A percentile compares a stretch with the other conserved stretches of the same genome.
Conservation (phyloP, 768 basidiomycete genomes). For the Heimioporus sp. region DNA sequence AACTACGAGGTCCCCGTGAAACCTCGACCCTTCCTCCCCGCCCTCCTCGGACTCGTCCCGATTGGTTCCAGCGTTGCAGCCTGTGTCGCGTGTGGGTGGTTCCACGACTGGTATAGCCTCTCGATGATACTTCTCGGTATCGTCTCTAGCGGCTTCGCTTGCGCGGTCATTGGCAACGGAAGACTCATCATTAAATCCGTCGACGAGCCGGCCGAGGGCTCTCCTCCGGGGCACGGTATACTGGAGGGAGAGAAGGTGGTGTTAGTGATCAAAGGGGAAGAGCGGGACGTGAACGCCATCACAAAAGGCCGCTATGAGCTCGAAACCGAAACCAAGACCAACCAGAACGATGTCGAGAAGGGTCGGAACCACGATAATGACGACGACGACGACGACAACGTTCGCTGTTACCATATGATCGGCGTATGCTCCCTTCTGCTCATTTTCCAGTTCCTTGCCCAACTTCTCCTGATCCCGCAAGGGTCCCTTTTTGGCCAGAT, state of each 20-base stretch:
- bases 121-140: slow-evolving; percentile 33
- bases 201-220: slow-evolving; percentile 14
- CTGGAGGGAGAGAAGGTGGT: slow-evolving; percentile 16
- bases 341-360: no score
- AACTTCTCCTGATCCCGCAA: slow-evolving; percentile 35
- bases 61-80: slow-evolving; percentile 23
- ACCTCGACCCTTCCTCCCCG: neutral
- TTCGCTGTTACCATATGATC: slow-evolving; percentile 13
- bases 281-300: slow-evolving; percentile 27
- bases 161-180: slow-evolving; percentile 24
- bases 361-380: no score
- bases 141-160: slow-evolving; percentile 28
- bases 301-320: slow-evolving; percentile 30
- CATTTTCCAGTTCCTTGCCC: slow-evolving; percentile 30
- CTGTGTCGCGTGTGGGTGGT: slow-evolving; percentile 23
- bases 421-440: slow-evolving; percentile 28
- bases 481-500: slow-evolving; percentile 34
- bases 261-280: slow-evolving; percentile 28
- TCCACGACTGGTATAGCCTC: slow-evolving; percentile 30
- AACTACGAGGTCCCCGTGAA: neutral
- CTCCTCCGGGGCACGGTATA: slow-evolving; percentile 31
- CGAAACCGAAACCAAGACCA: neutral
- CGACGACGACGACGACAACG: neutral
- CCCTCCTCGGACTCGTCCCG: slow-evolving; percentile 19
- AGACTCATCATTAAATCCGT: slow-evolving; percentile 14